Evolutionary conservation across 2,329 filamentous ascomycete species (phyloP), one percentile per base, ranked within the genome.

Genomic region (Trichoderma pleuroti): DNA sequence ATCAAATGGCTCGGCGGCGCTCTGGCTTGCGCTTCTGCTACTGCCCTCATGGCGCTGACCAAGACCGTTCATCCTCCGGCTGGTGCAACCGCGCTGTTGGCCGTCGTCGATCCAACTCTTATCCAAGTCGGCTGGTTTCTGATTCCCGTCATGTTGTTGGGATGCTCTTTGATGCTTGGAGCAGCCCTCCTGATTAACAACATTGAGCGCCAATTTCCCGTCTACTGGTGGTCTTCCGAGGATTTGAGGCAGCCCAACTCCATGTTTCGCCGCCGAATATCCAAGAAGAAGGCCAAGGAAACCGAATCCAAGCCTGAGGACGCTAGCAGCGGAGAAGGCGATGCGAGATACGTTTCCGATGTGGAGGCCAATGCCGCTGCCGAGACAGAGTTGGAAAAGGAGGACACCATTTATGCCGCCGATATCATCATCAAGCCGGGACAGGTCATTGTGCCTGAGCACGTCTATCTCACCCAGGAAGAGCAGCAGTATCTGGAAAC

Each of bases 41-140:
- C 88, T 0, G 82, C 86, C 1, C 71, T 88, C 70, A 94, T 93
- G 92, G 85, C 85, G 0, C 75, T 93, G 26, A 93, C 91, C 2
- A 90, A 90, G 66, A 93, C 91, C 0, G 84, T 92, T 0, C 91
- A 94, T 74, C 92, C 92, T 0, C 92, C 92, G 0, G 92, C 91
- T 0, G 92, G 92, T 5, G 91, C 92, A 10, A 94, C 91, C 0
- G 91, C 91, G 0, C 80, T 94, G 1, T 81, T 94, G 30, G 90
- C 91, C 0, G 89, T 91, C 0, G 84, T 89, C 1, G 87, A 90
- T 71, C 81, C 85, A 2, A 81, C 83, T 1, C 81, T 89, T 1
- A 82, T 84, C 11, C 74, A 76, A 0, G 78, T 93, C 12, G 91
- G 91, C n/a, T 94, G 92, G 92, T 88, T 85, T 72, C 79, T 93